phyloP scores from a whole-genome alignment of 1,284 basidiomycete species.

The Leccinum angustisporum region DNA sequence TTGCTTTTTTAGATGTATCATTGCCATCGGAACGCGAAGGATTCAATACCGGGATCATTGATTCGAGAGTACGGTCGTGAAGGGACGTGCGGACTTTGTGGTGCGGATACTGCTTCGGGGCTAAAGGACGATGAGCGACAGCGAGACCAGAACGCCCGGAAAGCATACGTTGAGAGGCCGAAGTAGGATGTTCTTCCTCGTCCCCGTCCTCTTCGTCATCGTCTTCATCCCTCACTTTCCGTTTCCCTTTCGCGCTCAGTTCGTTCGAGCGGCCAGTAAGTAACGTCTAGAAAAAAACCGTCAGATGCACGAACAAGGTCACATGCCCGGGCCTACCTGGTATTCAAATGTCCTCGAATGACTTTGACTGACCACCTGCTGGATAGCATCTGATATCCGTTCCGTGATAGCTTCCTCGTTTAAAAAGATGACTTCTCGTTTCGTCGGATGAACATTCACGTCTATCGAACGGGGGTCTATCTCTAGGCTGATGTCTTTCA shows the following conservation, averaged over 20 bases:
- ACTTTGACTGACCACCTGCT: constrained; percentile 67
- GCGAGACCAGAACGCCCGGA: not conserved
- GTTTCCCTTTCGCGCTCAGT: constrained; percentile 43
- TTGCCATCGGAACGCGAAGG: constrained; percentile 38
- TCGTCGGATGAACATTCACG: constrained; percentile 98
- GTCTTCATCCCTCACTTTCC: constrained; percentile 35
- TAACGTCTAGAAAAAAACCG: constrained; percentile 48
- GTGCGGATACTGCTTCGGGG: constrained; percentile 66
- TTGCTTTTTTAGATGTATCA: constrained; percentile 21
- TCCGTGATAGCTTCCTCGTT: constrained; percentile 91
- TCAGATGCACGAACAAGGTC: constrained; percentile 1
- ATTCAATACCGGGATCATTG: constrained; percentile 77
- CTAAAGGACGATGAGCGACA: constrained; percentile 24
- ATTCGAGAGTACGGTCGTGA: constrained; percentile 87
- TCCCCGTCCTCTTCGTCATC: constrained; percentile 37
- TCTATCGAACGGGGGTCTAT: constrained; percentile 90
- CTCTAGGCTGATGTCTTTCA: constrained; percentile 53
- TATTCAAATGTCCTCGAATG: constrained; percentile 78
- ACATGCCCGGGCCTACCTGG: constrained; percentile 51
- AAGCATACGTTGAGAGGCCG: constrained; percentile 19
- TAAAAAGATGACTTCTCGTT: constrained; percentile 94
- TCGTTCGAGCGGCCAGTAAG: constrained; percentile 53
- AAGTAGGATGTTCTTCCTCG: constrained; percentile 14
- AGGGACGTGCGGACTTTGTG: constrained; percentile 92
- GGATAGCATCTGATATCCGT: constrained; percentile 73